Evolutionary conservation across 805 yeast species (phyloP).

Genomic region (Yarrowia deformans): DNA sequence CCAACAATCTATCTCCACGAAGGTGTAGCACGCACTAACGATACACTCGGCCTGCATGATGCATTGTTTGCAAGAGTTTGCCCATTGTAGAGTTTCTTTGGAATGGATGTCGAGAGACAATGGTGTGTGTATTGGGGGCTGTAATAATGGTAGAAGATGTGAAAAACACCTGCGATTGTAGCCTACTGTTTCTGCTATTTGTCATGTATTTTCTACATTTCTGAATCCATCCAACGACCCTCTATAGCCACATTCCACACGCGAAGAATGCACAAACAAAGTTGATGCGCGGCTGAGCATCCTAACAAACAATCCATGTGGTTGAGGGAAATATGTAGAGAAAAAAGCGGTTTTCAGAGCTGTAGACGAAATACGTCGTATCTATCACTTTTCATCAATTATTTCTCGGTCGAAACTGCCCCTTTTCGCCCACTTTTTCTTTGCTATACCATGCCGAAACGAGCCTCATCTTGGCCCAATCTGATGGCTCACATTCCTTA

Average conservation of each 20-base stretch:
- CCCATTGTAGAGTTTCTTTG: conserved; percentile 20
- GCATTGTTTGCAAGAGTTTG: conserved; percentile 28
- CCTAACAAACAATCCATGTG: conserved; percentile 29
- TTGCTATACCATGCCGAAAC: not conserved
- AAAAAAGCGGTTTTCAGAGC: not conserved
- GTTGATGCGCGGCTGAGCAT: conserved; percentile 39
- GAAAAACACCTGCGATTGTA: not conserved
- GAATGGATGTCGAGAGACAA: not conserved
- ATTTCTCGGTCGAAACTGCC: too few species aligned
- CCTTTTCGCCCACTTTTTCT: not conserved
- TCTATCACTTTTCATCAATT: too few species aligned
- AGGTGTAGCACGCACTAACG: conserved; percentile 23
- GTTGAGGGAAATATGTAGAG: conserved; percentile 30
- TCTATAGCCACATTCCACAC: conserved; percentile 21
- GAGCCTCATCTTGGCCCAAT: conserved; percentile 5
- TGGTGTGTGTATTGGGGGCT: too few species aligned
- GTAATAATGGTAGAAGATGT: not conserved
- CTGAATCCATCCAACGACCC: not conserved
- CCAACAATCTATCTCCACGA: conserved; percentile 26
- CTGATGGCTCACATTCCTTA: conserved; percentile 35
- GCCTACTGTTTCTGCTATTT: not conserved
- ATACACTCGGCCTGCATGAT: conserved; percentile 35
- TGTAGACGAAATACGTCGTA: not conserved
- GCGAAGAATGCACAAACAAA: conserved; percentile 37
- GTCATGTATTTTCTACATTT: not conserved